These are phyloP conservation scores for Acanthamoeba sp. DNA, from an alignment of 208 protist genomes.

Conservation along the genomic window DNA sequence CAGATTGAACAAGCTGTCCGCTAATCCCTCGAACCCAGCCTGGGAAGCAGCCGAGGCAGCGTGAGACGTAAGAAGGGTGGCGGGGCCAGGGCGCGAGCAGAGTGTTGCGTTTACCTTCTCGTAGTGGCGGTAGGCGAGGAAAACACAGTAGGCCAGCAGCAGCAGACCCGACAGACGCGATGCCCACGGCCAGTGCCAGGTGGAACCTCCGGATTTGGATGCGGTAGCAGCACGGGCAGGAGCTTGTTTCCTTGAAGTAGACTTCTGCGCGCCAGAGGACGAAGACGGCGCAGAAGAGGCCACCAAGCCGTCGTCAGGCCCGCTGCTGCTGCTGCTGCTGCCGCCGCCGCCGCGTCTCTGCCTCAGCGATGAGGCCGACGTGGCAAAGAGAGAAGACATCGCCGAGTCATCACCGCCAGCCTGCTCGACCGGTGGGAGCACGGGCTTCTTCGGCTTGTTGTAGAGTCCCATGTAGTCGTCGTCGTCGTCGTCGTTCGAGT, in stretches of 20 bases:
- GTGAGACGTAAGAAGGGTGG: not conserved
- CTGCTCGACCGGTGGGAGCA: not conserved
- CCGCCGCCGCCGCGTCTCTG: conserved; percentile 14
- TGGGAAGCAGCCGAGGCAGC: not conserved
- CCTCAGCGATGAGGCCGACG: not conserved
- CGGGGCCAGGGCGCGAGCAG: not conserved
- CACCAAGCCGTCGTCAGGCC: not conserved
- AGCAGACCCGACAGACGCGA: not conserved
- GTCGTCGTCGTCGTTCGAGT: not conserved
- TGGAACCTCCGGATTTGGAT: not conserved
- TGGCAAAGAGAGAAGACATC: conserved; percentile 16
- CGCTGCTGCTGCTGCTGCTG: too few relatives aligned
- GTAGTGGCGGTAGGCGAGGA: not conserved
- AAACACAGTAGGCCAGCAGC: not conserved
- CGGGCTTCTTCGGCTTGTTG: conserved; percentile 26
- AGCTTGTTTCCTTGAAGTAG: not conserved
- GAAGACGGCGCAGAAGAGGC: not conserved
- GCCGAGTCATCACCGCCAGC: not conserved
- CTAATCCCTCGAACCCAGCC: not conserved
- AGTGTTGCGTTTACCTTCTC: not conserved
- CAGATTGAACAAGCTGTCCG: not conserved
- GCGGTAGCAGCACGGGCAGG: not conserved
- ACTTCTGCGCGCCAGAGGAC: not conserved
- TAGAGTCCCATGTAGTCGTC: conserved; percentile 30
- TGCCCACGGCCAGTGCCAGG: conserved; percentile 21